Percentiles rank a stretch among this genome's conserved stretches.
Conservation (phyloP, 805 yeast species). For the Maudiozyma bulderi region DNA sequence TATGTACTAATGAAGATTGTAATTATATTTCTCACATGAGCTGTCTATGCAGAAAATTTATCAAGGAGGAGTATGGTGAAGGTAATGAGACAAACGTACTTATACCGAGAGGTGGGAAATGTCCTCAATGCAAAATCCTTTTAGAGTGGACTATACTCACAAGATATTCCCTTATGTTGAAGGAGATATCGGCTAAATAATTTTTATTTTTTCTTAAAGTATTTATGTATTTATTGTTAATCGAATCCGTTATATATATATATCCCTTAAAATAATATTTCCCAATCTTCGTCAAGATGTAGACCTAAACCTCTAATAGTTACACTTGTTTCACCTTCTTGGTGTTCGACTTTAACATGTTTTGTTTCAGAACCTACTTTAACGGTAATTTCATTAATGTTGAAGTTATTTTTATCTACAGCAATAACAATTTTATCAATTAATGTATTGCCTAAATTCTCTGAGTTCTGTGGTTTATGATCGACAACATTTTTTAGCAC, state of each 20-base stretch:
- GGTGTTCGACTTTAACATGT: constrained; percentile 24
- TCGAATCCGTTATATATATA: background rate
- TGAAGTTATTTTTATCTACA: constrained; percentile 21
- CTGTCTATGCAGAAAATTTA: constrained; percentile 30
- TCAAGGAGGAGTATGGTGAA: background rate
- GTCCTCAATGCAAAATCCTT: constrained; percentile 21
- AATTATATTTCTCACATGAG: constrained; percentile 29
- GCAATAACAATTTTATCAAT: constrained; percentile 50
- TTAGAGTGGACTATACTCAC: constrained; percentile 26
- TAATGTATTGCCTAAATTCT: constrained; percentile 28
- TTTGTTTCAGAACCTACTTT: constrained; percentile 33
- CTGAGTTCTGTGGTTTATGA: constrained; percentile 18
- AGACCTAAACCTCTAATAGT: constrained; percentile 44
- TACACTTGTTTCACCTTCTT: constrained; percentile 10
- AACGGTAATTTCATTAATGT: constrained; percentile 16
- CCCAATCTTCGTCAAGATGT: constrained; percentile 40
- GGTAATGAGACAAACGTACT: constrained; percentile 5
- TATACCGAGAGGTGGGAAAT: constrained; percentile 23
- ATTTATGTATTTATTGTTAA: background rate
- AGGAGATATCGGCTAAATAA: constrained; percentile 5
- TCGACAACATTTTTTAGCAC: constrained; percentile 23
- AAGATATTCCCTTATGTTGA: constrained; percentile 18
- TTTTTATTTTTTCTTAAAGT: background rate
- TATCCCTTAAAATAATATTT: constrained; percentile 25
- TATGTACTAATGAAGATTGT: constrained; percentile 31